Base-by-base conservation (phyloP, 2,329 filamentous ascomycete species). In the Aspergillus pseudonomiae region DNA sequence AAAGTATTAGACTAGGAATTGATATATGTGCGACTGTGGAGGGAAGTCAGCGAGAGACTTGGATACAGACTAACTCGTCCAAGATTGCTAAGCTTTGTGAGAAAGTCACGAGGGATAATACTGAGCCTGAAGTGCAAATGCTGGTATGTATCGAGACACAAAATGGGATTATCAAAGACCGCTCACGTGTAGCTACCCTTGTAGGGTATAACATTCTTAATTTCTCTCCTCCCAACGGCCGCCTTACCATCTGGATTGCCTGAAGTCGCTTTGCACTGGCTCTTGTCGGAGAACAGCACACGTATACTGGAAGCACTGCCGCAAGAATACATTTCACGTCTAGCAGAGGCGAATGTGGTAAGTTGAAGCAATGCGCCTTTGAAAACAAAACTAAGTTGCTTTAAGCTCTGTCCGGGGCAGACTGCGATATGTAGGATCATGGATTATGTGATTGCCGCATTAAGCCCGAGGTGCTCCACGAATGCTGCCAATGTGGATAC, bases 261-360 rank as follows among this genome's bases (percentile, higher is more conserved):
- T 4, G 62, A 64, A 1, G 57, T 73, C 36, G 69, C 71, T 11
- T 50, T 74, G 26, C 66, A 73, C 21, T 65, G 63, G 24, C 64
- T 78, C 32, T 58, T 75, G 6, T 73, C 71, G 12, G 67, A 72
- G 11, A 63, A 71, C 6, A 72, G 69, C 32, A 61, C 61, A 21
- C 61, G 50, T 46, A 61, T 68, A 1, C 48, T 77, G 32, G 64
- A 66, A 24, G 55, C 48, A 3, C 60, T 79, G 28, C 68, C 76
- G 16, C 48, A 60, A 19, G 61, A 69, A 24, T 62, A 69, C 30
- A 59, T 74, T 32, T 60, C 70, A 52, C 71, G 70, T 0, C 62
- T 80, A 19, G 66, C 81, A 30, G 73, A 78, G 58, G 75, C 78
- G 64, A 69, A 76, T 58, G 73, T 73, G 45, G 83, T 82, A 28